Evolutionary conservation across 257 asterid genomes (phyloP).

Genomic region (Prunella vulgaris): DNA sequence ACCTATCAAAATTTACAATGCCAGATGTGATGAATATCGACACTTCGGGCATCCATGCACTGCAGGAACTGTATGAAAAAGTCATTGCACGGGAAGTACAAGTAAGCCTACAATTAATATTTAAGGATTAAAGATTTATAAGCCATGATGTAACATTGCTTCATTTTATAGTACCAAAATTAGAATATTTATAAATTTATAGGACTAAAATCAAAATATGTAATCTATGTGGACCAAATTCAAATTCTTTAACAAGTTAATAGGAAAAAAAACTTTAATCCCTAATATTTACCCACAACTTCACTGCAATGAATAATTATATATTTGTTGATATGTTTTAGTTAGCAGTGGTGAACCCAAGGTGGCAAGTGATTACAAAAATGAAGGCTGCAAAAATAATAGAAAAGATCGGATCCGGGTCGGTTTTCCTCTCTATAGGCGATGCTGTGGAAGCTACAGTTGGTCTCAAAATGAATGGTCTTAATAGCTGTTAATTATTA

Average conservation of each 20-base stretch:
- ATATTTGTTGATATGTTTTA: slow-evolving; percentile 8
- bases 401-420: slow-evolving; percentile 46
- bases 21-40: slow-evolving; percentile 70
- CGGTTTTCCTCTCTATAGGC: slow-evolving; percentile 49
- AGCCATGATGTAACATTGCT: no score
- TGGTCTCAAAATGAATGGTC: slow-evolving; percentile 33
- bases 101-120: slow-evolving; percentile 29
- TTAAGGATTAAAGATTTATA: no score
- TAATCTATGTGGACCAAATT: no score
- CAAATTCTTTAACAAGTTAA: no score
- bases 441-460: slow-evolving; percentile 63
- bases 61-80: slow-evolving; percentile 57
- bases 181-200: no score
- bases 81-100: slow-evolving; percentile 40
- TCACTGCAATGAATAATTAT: not conserved
- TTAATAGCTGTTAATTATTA: slow-evolving; percentile 23
- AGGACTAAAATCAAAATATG: no score
- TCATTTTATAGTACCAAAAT: no score
- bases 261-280: no score
- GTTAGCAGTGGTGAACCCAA: slow-evolving; percentile 71
- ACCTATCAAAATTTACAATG: not conserved
- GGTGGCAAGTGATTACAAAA: slow-evolving; percentile 74
- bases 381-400: slow-evolving; percentile 55
- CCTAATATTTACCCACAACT: no score
- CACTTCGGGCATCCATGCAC: slow-evolving; percentile 65